These are phyloP conservation scores for Shiraia bambusicola DNA, from an alignment of 2,329 filamentous ascomycete genomes.

Conservation along the genomic window DNA sequence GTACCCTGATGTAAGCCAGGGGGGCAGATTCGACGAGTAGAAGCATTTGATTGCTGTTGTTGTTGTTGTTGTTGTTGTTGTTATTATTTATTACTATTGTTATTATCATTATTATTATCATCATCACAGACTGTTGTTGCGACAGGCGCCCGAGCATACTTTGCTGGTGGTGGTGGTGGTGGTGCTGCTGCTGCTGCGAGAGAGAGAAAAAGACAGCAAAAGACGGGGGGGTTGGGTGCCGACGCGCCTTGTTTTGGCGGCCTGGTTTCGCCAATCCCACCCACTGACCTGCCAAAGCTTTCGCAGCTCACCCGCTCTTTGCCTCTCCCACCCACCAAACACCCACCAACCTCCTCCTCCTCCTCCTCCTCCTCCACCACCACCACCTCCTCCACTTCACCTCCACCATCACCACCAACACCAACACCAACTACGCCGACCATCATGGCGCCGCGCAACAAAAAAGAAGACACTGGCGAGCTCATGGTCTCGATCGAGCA, in stretches of 20 bases:
- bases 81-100: too few relatives aligned
- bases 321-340: slow-evolving; percentile 5
- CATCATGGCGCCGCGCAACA: slow-evolving; percentile 32
- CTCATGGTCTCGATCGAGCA: slow-evolving; percentile 65
- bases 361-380: slow-evolving; percentile 1
- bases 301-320: slow-evolving; percentile 3
- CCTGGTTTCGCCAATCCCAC: background rate
- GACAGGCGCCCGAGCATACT: too few relatives aligned
- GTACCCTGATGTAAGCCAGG: slow-evolving; percentile 83
- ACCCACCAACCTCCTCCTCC: slow-evolving; percentile 7
- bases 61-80: too few relatives aligned
- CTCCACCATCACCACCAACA: background rate
- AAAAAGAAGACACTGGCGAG: slow-evolving; percentile 39
- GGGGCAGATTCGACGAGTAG: slow-evolving; percentile 48
- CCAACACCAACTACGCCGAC: background rate
- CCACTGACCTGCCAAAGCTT: slow-evolving; percentile 4
- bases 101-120: too few relatives aligned
- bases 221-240: too few relatives aligned
- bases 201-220: too few relatives aligned
- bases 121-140: too few relatives aligned
- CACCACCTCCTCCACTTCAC: slow-evolving; percentile 3
- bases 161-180: too few relatives aligned
- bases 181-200: too few relatives aligned
- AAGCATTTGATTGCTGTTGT: too few relatives aligned
- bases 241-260: too few relatives aligned